These are phyloP conservation scores for Bipolaris zeicola DNA, from an alignment of 2,329 filamentous ascomycete species.

Conservation along the genomic window DNA sequence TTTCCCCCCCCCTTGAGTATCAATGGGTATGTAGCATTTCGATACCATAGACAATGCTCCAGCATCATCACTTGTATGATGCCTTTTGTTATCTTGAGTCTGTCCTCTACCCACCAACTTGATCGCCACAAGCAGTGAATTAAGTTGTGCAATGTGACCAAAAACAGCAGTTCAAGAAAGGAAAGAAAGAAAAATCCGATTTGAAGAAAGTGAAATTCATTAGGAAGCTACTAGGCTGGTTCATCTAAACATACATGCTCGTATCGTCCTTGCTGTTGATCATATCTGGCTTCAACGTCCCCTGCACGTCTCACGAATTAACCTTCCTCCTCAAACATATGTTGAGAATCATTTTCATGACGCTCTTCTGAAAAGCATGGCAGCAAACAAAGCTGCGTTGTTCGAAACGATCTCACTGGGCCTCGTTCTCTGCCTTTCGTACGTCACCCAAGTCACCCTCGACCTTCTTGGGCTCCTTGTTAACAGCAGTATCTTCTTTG, in stretches of 20 bases:
- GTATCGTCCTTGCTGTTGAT: background rate
- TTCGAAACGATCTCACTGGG: background rate
- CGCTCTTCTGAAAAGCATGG: background rate
- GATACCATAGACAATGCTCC: slow-evolving; percentile 11
- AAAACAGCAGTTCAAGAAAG: no score
- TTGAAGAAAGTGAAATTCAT: background rate
- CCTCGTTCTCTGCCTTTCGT: background rate
- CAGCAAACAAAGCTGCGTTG: background rate
- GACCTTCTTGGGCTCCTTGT: background rate
- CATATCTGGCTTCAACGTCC: background rate
- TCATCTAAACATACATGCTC: slow-evolving; percentile 4
- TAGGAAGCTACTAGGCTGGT: background rate
- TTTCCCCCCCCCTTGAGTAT: background rate
- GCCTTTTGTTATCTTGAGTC: background rate
- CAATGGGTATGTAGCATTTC: slow-evolving; percentile 1
- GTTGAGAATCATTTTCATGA: background rate
- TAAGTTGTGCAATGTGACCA: background rate
- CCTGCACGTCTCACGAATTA: background rate
- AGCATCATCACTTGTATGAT: background rate
- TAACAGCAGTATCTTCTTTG: slow-evolving; percentile 11
- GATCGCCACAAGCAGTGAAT: background rate
- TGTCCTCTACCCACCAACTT: background rate
- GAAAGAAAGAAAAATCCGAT: background rate
- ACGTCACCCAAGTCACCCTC: background rate
- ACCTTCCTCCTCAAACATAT: background rate